Evolutionary conservation across 73 alveolate species (phyloP), one percentile per base, ranked within the genome.

Genomic region (Tetrahymena borealis): DNA sequence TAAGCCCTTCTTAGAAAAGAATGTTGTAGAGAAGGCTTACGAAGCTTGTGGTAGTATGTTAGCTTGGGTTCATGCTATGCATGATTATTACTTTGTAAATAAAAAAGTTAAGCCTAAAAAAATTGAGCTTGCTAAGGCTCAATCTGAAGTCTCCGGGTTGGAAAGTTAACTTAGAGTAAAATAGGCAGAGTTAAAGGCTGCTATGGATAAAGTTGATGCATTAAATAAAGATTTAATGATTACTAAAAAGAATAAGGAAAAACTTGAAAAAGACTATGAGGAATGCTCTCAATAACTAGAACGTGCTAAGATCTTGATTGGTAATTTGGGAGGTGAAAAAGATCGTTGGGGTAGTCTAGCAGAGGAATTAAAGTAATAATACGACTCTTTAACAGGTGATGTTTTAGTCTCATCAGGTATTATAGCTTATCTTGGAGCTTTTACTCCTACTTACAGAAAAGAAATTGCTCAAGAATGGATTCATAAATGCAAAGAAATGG

Each of bases 371-470:
- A 98, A 97, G n/a, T 94, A 93, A 38, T 97, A 96, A 78, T 98
- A 98, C 77, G 96, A 96, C 94, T 97, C 97, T 93, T 96, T 99
- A 38, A 98, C 99, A 20, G 99, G 99, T 39, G 99, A 99, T 94
- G 98, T 98, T 36, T 96, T 98, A 37, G 97, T 98, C 77, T 96
- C 99, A n/a, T 94, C 99, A 24, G 99, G 99, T 4, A 97, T 99
- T 97, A 98, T 99, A 90, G 99, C 99, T 28, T 99, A 99, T 93
- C 97, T 98, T 39, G 99, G 99, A 43, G 99, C 99, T 0, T 97
- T 97, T 90, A 97, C 99, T 18, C 94, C 95, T 93, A 96, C 99
- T 11, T 98, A 94, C 95, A 96, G 99, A 91, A 97, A 96, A 38
- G 95, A 95, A 78, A 95, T 97, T 18, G 96, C 96, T 36, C 94